Evolutionary conservation across 306 rosid species (phyloP).

Genomic region (Fagus crenata): DNA sequence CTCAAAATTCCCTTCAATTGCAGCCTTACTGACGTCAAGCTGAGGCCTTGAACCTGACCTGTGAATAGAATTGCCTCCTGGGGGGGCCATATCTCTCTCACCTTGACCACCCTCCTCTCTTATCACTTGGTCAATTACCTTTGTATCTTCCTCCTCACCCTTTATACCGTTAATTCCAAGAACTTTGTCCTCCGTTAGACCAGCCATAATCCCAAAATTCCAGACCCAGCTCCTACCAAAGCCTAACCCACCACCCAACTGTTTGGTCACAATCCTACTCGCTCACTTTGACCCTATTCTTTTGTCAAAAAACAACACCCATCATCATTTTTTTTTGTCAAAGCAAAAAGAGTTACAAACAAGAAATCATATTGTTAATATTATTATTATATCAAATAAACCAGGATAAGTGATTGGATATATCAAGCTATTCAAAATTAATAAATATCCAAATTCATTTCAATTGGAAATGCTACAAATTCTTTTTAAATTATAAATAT

Average conservation of each 20-base stretch:
- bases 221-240: slow-evolving; percentile 32
- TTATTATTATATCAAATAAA: too few relatives aligned
- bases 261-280: slow-evolving; percentile 26
- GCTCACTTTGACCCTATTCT: slow-evolving; percentile 19
- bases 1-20: slow-evolving; percentile 75
- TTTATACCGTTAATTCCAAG: slow-evolving; percentile 46
- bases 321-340: background rate
- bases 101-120: slow-evolving; percentile 43
- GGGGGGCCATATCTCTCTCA: slow-evolving; percentile 59
- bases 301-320: background rate
- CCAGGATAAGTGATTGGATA: too few relatives aligned
- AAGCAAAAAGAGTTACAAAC: background rate
- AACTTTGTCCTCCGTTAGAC: slow-evolving; percentile 39
- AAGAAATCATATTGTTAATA: too few relatives aligned
- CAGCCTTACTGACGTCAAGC: slow-evolving; percentile 95
- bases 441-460: background rate
- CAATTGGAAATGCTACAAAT: background rate
- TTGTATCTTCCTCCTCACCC: slow-evolving; percentile 27
- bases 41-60: slow-evolving; percentile 88
- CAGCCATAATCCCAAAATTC: slow-evolving; percentile 59
- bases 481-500: background rate
- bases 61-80: slow-evolving; percentile 69
- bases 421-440: background rate
- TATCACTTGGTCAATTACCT: slow-evolving; percentile 15
- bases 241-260: slow-evolving; percentile 51